These are phyloP conservation scores for Pseudogymnoascus sp. DNA, from an alignment of 2,329 filamentous ascomycete species.

Conservation along the genomic window DNA sequence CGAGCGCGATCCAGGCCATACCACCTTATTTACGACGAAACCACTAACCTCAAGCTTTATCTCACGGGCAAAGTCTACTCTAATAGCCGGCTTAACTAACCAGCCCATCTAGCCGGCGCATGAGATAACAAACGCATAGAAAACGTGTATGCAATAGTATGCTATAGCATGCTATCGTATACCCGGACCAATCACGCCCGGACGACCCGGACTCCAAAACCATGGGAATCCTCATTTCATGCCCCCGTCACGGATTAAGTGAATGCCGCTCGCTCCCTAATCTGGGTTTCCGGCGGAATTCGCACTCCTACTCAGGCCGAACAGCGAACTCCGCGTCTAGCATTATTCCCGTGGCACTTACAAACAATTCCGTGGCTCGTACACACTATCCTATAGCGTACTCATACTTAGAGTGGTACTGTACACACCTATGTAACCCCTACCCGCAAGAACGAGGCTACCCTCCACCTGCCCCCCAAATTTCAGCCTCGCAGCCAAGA, in stretches of 20 bases:
- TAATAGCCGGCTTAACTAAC: neutral
- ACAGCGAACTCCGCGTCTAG: neutral
- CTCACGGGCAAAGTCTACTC: too few relatives aligned
- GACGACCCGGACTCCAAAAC: neutral
- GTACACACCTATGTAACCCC: neutral
- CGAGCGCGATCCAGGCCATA: neutral
- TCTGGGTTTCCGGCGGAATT: neutral
- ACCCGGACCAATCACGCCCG: neutral
- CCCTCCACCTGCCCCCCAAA: neutral
- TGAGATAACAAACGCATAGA: neutral
- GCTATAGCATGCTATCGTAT: neutral
- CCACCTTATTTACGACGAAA: conserved; percentile 3
- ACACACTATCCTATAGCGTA: too few relatives aligned
- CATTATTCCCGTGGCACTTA: neutral
- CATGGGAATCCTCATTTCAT: neutral
- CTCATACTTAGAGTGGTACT: neutral
- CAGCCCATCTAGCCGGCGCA: too few relatives aligned
- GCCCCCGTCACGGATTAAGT: neutral
- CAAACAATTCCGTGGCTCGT: neutral
- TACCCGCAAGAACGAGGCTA: neutral
- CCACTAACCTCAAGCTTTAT: neutral
- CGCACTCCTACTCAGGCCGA: neutral
- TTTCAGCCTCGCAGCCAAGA: neutral
- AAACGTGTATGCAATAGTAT: neutral
- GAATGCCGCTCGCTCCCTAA: neutral